These are phyloP conservation scores for Linum trigynum DNA, from an alignment of 345 rosid genomes.

Conservation along the genomic window DNA sequence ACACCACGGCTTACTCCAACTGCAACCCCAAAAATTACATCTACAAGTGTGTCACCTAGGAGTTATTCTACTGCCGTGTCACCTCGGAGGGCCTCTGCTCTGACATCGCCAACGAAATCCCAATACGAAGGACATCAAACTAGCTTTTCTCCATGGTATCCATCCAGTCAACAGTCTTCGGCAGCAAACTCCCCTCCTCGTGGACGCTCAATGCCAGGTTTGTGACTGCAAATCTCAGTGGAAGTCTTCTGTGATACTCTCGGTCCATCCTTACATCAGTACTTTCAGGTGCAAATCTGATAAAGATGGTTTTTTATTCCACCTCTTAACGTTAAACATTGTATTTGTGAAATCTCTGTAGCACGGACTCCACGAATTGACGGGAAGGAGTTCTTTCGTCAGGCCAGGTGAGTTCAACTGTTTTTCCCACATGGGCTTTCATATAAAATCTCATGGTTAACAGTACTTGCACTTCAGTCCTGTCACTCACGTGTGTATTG, in stretches of 20 bases:
- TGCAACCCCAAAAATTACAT: conserved; percentile 63
- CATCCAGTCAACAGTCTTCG: conserved; percentile 88
- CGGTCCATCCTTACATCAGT: background rate
- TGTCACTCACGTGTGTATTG: conserved; percentile 3
- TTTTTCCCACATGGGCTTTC: background rate
- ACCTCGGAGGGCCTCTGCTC: conserved; percentile 54
- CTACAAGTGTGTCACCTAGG: conserved; percentile 58
- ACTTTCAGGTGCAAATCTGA: background rate
- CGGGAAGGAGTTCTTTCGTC: conserved; percentile 97
- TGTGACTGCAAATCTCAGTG: conserved; percentile 4
- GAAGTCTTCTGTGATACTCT: too few relatives aligned
- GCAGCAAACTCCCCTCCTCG: conserved; percentile 87
- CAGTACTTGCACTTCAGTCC: background rate
- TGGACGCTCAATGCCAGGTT: conserved; percentile 64
- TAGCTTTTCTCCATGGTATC: conserved; percentile 58
- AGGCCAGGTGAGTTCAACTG: conserved; percentile 54
- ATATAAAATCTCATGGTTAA: background rate
- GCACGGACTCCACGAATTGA: conserved; percentile 65
- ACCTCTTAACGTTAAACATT: conserved; percentile 8
- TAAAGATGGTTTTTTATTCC: conserved; percentile 1
- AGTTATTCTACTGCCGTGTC: conserved; percentile 62
- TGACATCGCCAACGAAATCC: conserved; percentile 53
- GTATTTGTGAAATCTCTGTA: conserved; percentile 12
- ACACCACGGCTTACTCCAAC: conserved; percentile 76
- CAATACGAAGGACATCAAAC: conserved; percentile 40